Evolutionary conservation across 805 yeast genomes (phyloP), one percentile per base, ranked within the genome.

Genomic region (Lipomyces spencermartinsiae): DNA sequence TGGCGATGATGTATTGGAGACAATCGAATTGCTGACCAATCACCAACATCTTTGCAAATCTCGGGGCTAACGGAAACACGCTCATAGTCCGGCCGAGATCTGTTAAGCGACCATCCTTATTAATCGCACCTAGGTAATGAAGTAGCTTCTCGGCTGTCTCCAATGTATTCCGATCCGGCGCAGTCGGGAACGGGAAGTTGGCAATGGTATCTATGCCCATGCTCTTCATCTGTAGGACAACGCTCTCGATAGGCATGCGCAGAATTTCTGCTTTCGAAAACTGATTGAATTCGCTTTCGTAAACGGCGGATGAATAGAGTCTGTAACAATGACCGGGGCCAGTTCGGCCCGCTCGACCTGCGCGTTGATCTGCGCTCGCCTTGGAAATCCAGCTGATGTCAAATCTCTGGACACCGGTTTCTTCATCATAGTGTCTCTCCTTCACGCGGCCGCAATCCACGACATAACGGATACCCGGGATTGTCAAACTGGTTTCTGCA

Each of bases 251-350:
- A 0, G 99, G 98, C 96, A 92, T 93, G 72, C 98, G 83, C 66
- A 91, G 80, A 58, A 95, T 93, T 77, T 95, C 99, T 0, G 99
- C 98, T 64, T 83, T 83, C 10, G 95, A 84, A 75, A 95, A 95
- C 75, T 89, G 92, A 2, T 83, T 83, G 76, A 95, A 95, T 71
- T 89, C 95, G 70, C 88, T 86, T 76, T 95, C 98, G 77, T 83
- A 95, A 7, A 96, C 90, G 1, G 99, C 99, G 16, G 98, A 93
- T 0, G 98, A 94, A 75, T 84, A 95, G 14, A 95, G 78, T 68
- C 99, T 82, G 77, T 95, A 95, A 77, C 97, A 92, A 76, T 95
- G 98, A 67, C 99, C 99, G 0, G 99, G 98, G 0, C 98, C 99
- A 0, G 97, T 93, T 84, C 98, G 89, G 77, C 98, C 98, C 61